Percentiles rank a stretch among this genome's conserved stretches.
Conservation (phyloP, 2,329 filamentous ascomycete species). For the Pleurostoma richardsiae region DNA sequence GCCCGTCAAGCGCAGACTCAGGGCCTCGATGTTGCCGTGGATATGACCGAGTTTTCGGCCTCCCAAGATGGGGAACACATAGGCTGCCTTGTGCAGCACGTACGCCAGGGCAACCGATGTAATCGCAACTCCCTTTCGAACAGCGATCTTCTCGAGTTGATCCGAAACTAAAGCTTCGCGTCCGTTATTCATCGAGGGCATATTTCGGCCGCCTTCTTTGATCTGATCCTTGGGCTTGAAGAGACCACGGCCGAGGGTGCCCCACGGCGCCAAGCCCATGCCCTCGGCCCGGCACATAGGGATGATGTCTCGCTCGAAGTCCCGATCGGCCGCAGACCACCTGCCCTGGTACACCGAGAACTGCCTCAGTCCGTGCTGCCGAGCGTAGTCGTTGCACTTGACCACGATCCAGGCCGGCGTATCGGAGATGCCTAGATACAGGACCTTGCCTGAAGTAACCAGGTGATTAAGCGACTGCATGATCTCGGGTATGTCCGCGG, state of each 20-base stretch:
- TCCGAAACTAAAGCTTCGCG: too few species aligned
- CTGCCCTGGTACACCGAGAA: slow-evolving; percentile 34
- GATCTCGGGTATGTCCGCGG: slow-evolving; percentile 15
- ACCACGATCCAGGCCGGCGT: slow-evolving; percentile 24
- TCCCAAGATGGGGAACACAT: background rate
- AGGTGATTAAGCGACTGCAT: slow-evolving; percentile 19
- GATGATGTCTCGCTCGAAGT: slow-evolving; percentile 35
- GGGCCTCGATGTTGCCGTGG: background rate
- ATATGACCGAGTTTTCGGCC: background rate
- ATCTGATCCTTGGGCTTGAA: slow-evolving; percentile 31
- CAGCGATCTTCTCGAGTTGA: too few species aligned
- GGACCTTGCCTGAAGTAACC: slow-evolving; percentile 17
- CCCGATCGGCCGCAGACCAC: slow-evolving; percentile 14
- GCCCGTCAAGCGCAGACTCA: background rate
- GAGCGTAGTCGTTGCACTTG: slow-evolving; percentile 19
- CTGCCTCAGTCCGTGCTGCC: slow-evolving; percentile 14
- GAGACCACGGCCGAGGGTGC: slow-evolving; percentile 47
- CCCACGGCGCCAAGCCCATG: slow-evolving; percentile 56
- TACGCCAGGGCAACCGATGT: background rate
- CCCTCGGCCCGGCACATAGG: slow-evolving; percentile 34
- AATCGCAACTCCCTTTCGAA: background rate
- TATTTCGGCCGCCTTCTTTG: background rate
- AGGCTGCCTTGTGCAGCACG: background rate
- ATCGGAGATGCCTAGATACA: slow-evolving; percentile 23
- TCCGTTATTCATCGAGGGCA: background rate